Base-by-base conservation (phyloP, 441 rosid species). In the Erodium moschatum region DNA sequence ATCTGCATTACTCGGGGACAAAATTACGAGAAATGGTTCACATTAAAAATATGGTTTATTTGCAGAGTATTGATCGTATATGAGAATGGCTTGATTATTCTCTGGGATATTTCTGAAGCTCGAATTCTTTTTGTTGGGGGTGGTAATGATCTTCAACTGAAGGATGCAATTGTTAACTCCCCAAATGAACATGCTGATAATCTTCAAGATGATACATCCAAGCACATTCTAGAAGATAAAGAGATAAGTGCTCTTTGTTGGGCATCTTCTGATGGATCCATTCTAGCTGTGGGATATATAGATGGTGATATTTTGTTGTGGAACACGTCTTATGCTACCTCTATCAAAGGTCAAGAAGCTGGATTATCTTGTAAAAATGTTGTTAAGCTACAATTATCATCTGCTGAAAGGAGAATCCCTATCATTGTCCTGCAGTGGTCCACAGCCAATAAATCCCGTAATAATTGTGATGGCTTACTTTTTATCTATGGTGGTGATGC, bases 171-270 rank as follows among this genome's bases (percentile, higher is more conserved):
- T 18, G 74, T 70, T 72, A 61, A 70, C 75, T 73, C 83, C 68
- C 72, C 76, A 60, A 74, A 78, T 76, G 68, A 71, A 65, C 72
- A 77, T 64, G 72, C 40, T 24, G 72, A 65, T 72, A 76, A 83
- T 73, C 77, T 72, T 73, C 81, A 81, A 62, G 78, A 66, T 46
- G 70, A 40, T 58, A 6, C 65, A 52, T 65, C 73, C 21, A 84
- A 79, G 68, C 71, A 77, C 69, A 84, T 81, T 67, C 80, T 52
- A 52, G 80, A 68, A 69, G 87, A 79, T 65, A 87, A 87, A 82
- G 86, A 87, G 81, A 85, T 87, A 73, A 79, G 85, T 80, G 77
- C 87, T 73, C 73, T 87, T 67, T 87, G 91, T 80, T 87, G 91
- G 91, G 87, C 89, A 71, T 83, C 87, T 61, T 62, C 79, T 27